These are phyloP conservation scores for Didymella keratinophila DNA, from an alignment of 2,329 filamentous ascomycete genomes.

Conservation along the genomic window DNA sequence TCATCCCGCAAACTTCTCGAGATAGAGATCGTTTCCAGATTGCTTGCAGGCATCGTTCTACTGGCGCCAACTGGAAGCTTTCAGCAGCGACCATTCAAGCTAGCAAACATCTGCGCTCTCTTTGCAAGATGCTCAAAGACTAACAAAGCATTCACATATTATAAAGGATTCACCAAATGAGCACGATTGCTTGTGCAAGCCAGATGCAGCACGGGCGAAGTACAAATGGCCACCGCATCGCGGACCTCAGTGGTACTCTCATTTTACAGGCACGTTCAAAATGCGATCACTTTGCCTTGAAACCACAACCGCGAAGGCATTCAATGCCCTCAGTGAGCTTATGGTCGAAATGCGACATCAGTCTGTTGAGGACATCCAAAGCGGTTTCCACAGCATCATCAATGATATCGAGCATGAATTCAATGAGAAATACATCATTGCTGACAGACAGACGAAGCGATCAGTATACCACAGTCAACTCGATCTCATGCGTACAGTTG, in stretches of 20 bases:
- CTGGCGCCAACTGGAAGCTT: not conserved
- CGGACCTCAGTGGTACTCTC: not conserved
- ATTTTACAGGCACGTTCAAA: not conserved
- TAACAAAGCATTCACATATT: not conserved
- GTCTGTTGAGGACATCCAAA: not conserved
- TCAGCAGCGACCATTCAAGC: not conserved
- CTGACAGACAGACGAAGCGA: not conserved
- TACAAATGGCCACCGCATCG: not conserved
- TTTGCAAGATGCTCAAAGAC: not conserved
- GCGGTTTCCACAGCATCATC: not conserved
- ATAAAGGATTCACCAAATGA: not conserved
- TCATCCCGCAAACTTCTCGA: not conserved
- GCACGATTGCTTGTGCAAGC: not conserved
- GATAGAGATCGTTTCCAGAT: not conserved
- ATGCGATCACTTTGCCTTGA: not conserved
- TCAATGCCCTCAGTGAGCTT: not conserved
- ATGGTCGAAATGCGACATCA: conserved; percentile 3
- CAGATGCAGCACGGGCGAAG: too few relatives aligned
- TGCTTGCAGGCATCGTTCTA: not conserved
- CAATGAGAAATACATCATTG: conserved; percentile 1
- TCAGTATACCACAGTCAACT: not conserved
- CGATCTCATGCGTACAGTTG: not conserved
- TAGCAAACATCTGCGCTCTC: not conserved
- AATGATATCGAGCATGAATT: not conserved
- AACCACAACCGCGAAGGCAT: not conserved